Evolutionary conservation across 2,329 filamentous ascomycete genomes (phyloP).

Genomic region (Dichotomopilus funicola): DNA sequence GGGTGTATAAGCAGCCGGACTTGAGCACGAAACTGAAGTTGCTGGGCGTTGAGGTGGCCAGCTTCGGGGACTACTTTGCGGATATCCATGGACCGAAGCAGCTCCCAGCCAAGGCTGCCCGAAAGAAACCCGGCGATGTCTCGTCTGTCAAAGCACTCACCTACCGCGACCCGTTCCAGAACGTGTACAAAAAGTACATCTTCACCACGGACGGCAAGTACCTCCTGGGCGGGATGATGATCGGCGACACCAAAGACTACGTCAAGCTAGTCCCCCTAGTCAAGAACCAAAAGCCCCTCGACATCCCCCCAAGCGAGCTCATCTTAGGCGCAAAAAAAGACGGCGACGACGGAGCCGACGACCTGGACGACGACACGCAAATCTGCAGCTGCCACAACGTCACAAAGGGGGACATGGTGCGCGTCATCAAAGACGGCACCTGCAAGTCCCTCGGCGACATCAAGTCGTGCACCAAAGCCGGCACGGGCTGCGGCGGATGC

Average conservation of each 20-base stretch:
- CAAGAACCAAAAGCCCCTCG: conserved; percentile 72
- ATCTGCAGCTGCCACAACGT: conserved; percentile 94
- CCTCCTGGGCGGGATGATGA: conserved; percentile 94
- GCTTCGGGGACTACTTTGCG: conserved; percentile 90
- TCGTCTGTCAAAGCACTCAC: conserved; percentile 69
- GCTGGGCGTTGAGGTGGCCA: conserved; percentile 83
- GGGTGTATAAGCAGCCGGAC: conserved; percentile 73
- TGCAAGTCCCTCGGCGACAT: conserved; percentile 78
- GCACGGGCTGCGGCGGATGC: conserved; percentile 84
- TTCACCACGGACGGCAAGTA: conserved; percentile 89
- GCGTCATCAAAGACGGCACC: conserved; percentile 64
- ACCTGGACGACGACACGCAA: conserved; percentile 78
- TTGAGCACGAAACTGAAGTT: conserved; percentile 89
- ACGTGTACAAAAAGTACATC: conserved; percentile 89
- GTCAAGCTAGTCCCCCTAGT: conserved; percentile 83
- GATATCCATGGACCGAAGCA: conserved; percentile 75
- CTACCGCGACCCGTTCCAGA: conserved; percentile 81
- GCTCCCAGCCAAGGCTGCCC: conserved; percentile 51
- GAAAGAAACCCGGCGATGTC: conserved; percentile 11
- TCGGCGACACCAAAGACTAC: conserved; percentile 86
- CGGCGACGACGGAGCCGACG: conserved; percentile 61
- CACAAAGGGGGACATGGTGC: conserved; percentile 71
- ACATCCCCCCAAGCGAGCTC: conserved; percentile 72
- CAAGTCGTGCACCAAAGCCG: conserved; percentile 86
- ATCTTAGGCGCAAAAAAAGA: conserved; percentile 72